Base-by-base conservation (phyloP, 768 basidiomycete genomes). In the Termitomyces sp. region DNA sequence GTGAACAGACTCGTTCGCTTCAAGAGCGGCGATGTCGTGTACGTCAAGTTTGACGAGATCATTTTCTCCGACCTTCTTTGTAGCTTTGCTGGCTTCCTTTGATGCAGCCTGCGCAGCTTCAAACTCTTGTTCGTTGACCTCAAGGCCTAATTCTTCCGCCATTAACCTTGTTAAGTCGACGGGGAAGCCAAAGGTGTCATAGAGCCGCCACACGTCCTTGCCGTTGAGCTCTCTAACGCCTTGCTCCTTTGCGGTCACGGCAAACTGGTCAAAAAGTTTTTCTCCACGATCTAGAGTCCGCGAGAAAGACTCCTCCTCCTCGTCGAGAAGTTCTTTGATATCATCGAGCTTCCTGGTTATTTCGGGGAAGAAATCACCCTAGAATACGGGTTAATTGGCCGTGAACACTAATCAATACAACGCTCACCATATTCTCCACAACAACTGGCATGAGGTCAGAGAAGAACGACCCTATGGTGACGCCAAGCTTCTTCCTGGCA, bases 141-240 rank as follows among this genome's bases (percentile, higher is more conserved):
- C 78, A 43, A 99, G 76, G 2, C 86, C 88, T 28, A 92, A 75
- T 67, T 99, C 97, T 69, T 95, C 91, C 4, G 97, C 97, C 97
- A 99, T 98, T 57, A 99, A 78, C 49, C 89, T 86, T 1, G 97
- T 99, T 49, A 99, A 75, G 67, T 99, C 97, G 41, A 92, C 94
- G 0, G 97, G 97, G 77, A 99, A 99, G 50, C 97, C 97, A 67
- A 91, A 99, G 1, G 97, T 98, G 68, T 99, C 97, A 68, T 98
- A 98, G 50, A 99, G 72, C 27, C 91, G 82, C 97, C 97, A 99
- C 35, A 98, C 92, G 66, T 99, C 96, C 63, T 87, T 89, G 25
- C 97, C 97, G 57, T 76, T 84, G 30, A 99, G 83, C 62, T 85
- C 82, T 39, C 75, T 86, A 5, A 72, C 64, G 8, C 85, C 86